These are phyloP conservation scores for Sarocladium strictum DNA, from an alignment of 2,329 filamentous ascomycete genomes.

Conservation along the genomic window DNA sequence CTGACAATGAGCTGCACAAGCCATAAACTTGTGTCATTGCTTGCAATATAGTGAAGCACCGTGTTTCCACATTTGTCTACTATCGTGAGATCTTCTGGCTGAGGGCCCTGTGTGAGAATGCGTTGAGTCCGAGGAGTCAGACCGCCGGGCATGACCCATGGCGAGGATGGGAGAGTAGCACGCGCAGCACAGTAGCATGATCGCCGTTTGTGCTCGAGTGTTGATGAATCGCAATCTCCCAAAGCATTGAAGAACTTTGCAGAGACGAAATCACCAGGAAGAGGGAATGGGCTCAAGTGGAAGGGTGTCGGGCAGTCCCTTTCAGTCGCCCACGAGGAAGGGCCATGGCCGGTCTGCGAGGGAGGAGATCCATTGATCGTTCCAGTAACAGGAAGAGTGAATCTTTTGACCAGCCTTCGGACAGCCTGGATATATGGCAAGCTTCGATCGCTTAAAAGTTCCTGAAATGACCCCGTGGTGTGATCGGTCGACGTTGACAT, in stretches of 20 bases:
- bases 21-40: not conserved
- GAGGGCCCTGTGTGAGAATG: conserved; percentile 13
- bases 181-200: conserved; percentile 24
- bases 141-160: conserved; percentile 25
- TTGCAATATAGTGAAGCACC: conserved; percentile 38
- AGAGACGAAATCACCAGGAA: conserved; percentile 42
- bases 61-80: conserved; percentile 43
- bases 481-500: conserved; percentile 33
- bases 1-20: not conserved
- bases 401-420: conserved; percentile 31
- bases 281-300: conserved; percentile 21
- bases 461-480: conserved; percentile 29
- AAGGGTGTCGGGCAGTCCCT: conserved; percentile 17
- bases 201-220: conserved; percentile 18
- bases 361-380: conserved; percentile 18
- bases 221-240: conserved; percentile 15
- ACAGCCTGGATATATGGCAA: conserved; percentile 30
- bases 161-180: conserved; percentile 17
- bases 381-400: conserved; percentile 23
- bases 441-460: conserved; percentile 25
- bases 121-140: conserved; percentile 14
- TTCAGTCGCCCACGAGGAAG: conserved; percentile 23
- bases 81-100: conserved; percentile 12
- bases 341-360: conserved; percentile 14
- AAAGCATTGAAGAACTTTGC: not conserved